Evolutionary conservation across 768 basidiomycete genomes (phyloP).

Genomic region (Sporobolomyces pararoseus): DNA sequence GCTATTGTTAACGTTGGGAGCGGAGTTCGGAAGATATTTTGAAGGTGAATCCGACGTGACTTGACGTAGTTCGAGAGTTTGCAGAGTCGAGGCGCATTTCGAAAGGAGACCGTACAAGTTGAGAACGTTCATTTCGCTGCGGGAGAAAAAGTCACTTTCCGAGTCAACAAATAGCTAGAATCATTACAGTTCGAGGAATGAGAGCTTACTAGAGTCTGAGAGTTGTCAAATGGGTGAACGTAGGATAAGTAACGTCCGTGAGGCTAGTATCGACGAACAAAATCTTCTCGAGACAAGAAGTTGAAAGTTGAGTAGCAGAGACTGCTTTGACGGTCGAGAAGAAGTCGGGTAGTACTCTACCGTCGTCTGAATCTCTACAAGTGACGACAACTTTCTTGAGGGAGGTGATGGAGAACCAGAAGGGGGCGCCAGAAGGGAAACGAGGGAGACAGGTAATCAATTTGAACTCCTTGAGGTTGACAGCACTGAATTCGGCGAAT

Average conservation of each 20-base stretch:
- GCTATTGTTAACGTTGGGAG: not conserved
- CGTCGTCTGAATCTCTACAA: not conserved
- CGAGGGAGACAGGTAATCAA: slow-evolving; percentile 1
- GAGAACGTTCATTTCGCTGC: slow-evolving; percentile 6
- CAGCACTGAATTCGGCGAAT: slow-evolving; percentile 33
- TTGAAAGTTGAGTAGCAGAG: not conserved
- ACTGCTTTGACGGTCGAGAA: not conserved
- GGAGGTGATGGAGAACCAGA: slow-evolving; percentile 12
- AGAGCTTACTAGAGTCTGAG: slow-evolving; percentile 15
- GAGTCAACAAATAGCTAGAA: not conserved
- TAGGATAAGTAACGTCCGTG: slow-evolving; percentile 17
- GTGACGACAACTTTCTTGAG: slow-evolving; percentile 20
- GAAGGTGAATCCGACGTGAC: not conserved
- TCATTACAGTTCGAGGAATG: no score
- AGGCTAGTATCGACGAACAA: not conserved
- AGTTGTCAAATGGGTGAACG: not conserved
- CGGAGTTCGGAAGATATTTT: not conserved
- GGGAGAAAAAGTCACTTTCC: not conserved
- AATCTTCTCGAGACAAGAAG: not conserved
- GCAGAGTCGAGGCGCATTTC: not conserved
- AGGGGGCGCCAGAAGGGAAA: slow-evolving; percentile 20
- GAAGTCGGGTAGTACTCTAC: slow-evolving; percentile 21
- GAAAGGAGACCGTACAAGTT: slow-evolving; percentile 29
- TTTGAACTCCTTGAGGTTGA: slow-evolving; percentile 7
- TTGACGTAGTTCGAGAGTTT: slow-evolving; percentile 4